These are phyloP conservation scores for Grammothele lineata DNA, from an alignment of 768 basidiomycete species.

Conservation along the genomic window DNA sequence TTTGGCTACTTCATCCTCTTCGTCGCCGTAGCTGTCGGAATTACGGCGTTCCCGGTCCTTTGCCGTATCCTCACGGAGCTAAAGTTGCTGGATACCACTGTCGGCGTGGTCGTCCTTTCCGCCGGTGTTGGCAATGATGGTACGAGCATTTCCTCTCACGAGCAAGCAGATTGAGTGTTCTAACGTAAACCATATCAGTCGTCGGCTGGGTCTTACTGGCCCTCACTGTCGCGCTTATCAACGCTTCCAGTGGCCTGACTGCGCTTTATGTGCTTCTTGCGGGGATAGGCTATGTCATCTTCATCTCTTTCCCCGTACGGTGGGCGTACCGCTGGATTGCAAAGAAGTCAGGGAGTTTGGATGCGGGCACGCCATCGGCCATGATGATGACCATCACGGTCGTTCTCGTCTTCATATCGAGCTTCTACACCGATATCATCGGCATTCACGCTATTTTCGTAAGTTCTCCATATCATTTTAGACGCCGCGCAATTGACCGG, in stretches of 20 bases:
- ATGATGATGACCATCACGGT: conserved; percentile 78
- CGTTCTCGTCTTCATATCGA: conserved; percentile 66
- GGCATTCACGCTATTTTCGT: conserved; percentile 72
- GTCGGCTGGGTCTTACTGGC: conserved; percentile 86
- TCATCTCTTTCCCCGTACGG: conserved; percentile 62
- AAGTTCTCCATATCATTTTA: conserved; percentile 23
- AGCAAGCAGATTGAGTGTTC: neutral
- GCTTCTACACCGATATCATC: conserved; percentile 86
- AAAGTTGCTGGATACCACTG: conserved; percentile 76
- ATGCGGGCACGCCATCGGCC: conserved; percentile 66
- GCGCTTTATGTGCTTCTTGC: conserved; percentile 80
- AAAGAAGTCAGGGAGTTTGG: conserved; percentile 63
- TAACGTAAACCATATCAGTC: too few species aligned
- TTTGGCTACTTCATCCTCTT: conserved; percentile 86
- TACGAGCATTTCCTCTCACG: conserved; percentile 40
- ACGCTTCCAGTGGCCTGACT: conserved; percentile 65
- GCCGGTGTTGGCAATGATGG: conserved; percentile 68
- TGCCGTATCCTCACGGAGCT: conserved; percentile 83
- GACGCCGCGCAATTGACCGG: neutral
- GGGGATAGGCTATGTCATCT: conserved; percentile 57
- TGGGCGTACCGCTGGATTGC: conserved; percentile 67
- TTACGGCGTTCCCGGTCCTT: conserved; percentile 79
- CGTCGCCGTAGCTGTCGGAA: conserved; percentile 76
- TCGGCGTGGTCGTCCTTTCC: conserved; percentile 79
- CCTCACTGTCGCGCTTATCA: conserved; percentile 78